phyloP scores from a whole-genome alignment of 2,329 filamentous ascomycete genomes.

The Elsinoe ampelina region DNA sequence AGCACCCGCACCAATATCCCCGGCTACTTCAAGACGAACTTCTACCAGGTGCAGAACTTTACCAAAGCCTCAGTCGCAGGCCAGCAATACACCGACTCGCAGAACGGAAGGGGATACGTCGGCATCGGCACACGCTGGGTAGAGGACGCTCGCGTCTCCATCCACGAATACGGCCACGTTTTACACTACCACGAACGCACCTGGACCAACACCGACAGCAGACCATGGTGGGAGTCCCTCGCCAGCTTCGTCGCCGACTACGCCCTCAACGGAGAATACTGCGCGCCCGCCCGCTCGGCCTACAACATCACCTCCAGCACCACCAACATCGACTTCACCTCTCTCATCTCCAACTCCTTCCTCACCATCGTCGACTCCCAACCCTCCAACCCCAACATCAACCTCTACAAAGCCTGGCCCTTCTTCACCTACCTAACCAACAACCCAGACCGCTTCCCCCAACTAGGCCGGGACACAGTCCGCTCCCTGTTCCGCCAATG shows the following conservation, averaged over 20 bases:
- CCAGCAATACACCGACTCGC: conserved; percentile 35
- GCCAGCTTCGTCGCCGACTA: conserved; percentile 44
- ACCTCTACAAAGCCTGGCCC: conserved; percentile 46
- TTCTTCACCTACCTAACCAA: conserved; percentile 42
- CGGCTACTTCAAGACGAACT: conserved; percentile 39
- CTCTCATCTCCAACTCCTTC: conserved; percentile 35
- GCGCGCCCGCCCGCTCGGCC: conserved; percentile 30
- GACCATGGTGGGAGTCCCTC: conserved; percentile 45
- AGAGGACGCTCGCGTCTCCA: conserved; percentile 32
- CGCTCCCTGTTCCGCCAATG: conserved; percentile 34
- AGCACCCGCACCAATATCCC: conserved; percentile 26
- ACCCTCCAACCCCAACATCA: conserved; percentile 27
- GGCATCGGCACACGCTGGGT: conserved; percentile 37
- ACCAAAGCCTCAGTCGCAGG: conserved; percentile 23
- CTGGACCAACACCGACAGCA: conserved; percentile 37
- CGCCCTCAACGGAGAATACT: conserved; percentile 39
- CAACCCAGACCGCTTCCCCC: conserved; percentile 37
- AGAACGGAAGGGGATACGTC: conserved; percentile 35
- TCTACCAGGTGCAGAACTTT: conserved; percentile 32
- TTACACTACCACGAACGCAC: conserved; percentile 36
- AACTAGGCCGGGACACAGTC: conserved; percentile 19
- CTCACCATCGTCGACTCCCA: conserved; percentile 40
- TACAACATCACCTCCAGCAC: conserved; percentile 33
- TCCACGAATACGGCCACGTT: conserved; percentile 44
- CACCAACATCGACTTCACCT: conserved; percentile 19